A percentile compares a stretch with the other conserved stretches of the same genome.
Conservation (phyloP, 129 eudicot species). For the Deinandra increscens region DNA sequence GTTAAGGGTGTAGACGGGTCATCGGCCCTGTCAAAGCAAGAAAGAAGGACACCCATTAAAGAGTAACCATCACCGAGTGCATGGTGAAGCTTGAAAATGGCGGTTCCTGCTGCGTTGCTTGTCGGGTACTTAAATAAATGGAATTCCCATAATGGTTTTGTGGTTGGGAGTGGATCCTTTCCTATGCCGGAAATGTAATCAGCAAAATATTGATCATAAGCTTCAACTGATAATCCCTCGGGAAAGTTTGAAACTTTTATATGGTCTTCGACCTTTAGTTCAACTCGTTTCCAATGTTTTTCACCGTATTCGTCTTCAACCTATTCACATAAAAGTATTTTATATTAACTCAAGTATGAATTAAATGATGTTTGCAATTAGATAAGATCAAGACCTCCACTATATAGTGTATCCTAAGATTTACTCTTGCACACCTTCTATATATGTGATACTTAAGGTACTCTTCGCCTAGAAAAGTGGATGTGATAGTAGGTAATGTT, state of each 20-base stretch:
- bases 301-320: constrained; percentile 34
- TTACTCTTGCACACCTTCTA: too few relatives aligned
- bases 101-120: constrained; percentile 37
- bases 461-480: too few relatives aligned
- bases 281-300: constrained; percentile 43
- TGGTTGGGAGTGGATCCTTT: constrained; percentile 28
- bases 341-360: too few relatives aligned
- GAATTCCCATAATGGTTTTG: constrained; percentile 40
- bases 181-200: constrained; percentile 29
- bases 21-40: constrained; percentile 43
- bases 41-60: constrained; percentile 42
- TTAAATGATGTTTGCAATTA: too few relatives aligned
- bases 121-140: constrained; percentile 44
- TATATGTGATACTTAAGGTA: too few relatives aligned
- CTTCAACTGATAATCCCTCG: constrained; percentile 17
- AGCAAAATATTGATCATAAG: constrained; percentile 21
- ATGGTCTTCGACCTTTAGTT: constrained; percentile 40
- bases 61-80: constrained; percentile 55
- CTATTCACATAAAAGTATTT: constrained; percentile 14
- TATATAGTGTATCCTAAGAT: too few relatives aligned
- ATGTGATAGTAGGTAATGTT: too few relatives aligned
- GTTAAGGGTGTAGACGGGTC: constrained; percentile 44
- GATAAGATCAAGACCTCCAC: too few relatives aligned
- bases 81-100: constrained; percentile 46
- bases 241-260: constrained; percentile 29